Evolutionary conservation across 1,284 basidiomycete species (phyloP), one percentile per base, ranked within the genome.

Genomic region (Ustilago xerochloae): DNA sequence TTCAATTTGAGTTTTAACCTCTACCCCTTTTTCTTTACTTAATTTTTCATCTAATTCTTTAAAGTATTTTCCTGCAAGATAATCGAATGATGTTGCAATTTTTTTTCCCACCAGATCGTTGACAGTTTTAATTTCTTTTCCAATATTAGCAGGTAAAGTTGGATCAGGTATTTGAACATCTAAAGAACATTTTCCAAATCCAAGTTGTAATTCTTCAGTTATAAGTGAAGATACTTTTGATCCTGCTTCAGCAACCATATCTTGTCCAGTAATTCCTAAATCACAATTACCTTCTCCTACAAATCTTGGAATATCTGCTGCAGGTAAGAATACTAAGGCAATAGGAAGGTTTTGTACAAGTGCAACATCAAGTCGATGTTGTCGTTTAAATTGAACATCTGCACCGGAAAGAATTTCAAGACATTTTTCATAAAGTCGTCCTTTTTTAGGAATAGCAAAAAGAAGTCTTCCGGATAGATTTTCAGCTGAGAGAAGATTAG

Each of bases 371-470:
- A 97, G 88, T 71, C 96, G 88, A 84, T 93, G 89, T 77, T 91
- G 90, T 80, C 93, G 89, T 81, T 92, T 91, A 85, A 97, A 99
- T 85, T 97, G 93, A 78, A 99, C 93, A 85, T 99, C 96, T 64
- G 96, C 95, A 61, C 94, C 82, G 9, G 71, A 51, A 4, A 99
- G 88, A 12, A 99, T 86, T 81, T 92, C 89, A 39, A 97, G 77
- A 77, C 94, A 96, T 86, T 95, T 97, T 65, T 98, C 95, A 83
- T 97, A 90, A 67, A 99, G 87, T 75, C 96, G 88, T 0, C 80
- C 96, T 89, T 99, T 99, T 87, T 99, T 99, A 1, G 96, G 96
- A 78, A 99, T 93, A 6, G 96, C 96, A 81, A 99, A 96, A 32
- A 99, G 87, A 62, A 97, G 83, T 49, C 95, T 90, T 48, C 90